Evolutionary conservation across 345 rosid genomes (phyloP).

Genomic region (Eucalyptus erythrocorys): DNA sequence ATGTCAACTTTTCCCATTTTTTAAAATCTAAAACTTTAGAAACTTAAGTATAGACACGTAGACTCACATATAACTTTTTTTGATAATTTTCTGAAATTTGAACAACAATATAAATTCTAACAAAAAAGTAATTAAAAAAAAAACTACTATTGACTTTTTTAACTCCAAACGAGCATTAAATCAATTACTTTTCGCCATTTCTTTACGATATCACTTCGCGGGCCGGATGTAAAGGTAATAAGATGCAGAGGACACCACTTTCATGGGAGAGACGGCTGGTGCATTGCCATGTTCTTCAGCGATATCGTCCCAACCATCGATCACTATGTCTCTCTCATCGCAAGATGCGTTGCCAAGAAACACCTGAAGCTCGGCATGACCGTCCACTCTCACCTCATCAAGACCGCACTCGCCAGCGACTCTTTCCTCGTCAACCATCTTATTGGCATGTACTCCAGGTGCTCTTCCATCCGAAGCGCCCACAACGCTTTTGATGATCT

Average conservation of each 20-base stretch:
- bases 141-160: no score
- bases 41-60: no score
- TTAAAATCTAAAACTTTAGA: no score
- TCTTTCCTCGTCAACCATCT: slow-evolving; percentile 18
- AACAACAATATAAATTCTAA: no score
- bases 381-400: slow-evolving; percentile 23
- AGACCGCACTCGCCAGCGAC: slow-evolving; percentile 15
- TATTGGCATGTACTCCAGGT: slow-evolving; percentile 20
- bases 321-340: slow-evolving; percentile 4
- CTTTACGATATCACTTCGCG: background rate
- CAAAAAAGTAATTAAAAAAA: no score
- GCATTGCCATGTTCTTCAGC: background rate
- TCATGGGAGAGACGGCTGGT: background rate
- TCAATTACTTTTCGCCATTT: background rate
- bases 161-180: no score
- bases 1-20: no score
- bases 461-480: slow-evolving; percentile 11
- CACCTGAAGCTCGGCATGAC: slow-evolving; percentile 14
- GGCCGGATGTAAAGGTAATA: background rate
- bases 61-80: no score
- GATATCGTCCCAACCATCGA: background rate
- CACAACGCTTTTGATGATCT: slow-evolving; percentile 18
- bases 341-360: slow-evolving; percentile 9
- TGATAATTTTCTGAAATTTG: no score
- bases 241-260: background rate